Evolutionary conservation across 2,329 filamentous ascomycete genomes (phyloP).

Genomic region (Colletotrichum sp.): DNA sequence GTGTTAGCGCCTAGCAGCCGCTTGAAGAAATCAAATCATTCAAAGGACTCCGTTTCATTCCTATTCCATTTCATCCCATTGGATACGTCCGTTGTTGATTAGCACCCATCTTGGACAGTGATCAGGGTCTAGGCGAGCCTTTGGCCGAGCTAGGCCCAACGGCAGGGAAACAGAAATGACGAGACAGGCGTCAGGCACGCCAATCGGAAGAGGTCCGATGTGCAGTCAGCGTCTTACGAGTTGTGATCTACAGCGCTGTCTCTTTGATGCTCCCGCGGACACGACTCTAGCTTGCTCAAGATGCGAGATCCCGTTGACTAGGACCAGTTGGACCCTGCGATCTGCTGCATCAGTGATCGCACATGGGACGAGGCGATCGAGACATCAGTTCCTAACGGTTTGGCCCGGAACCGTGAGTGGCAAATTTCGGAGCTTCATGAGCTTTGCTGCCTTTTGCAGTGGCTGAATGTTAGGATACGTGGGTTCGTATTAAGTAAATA

Average conservation of each 20-base stretch:
- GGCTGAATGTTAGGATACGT: neutral
- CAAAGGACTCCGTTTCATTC: neutral
- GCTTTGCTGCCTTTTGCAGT: neutral
- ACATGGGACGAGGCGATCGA: neutral
- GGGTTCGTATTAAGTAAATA: neutral
- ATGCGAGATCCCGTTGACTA: neutral
- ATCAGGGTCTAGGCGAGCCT: neutral
- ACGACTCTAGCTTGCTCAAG: neutral
- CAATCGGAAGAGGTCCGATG: neutral
- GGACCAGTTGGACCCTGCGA: neutral
- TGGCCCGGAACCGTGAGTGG: neutral
- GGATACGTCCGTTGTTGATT: neutral
- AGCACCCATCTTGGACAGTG: neutral
- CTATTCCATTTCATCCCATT: neutral
- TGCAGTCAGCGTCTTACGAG: neutral
- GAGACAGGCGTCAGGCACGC: neutral
- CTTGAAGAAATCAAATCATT: neutral
- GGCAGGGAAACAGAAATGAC: neutral
- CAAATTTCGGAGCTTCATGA: rapidly evolving
- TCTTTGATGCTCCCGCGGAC: neutral
- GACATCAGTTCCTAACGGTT: neutral
- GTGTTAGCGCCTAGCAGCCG: neutral
- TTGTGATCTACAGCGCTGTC: neutral
- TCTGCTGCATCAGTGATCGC: neutral
- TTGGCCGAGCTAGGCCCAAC: neutral